Evolutionary conservation across 2,329 filamentous ascomycete genomes (phyloP).

Genomic region (Elsinoe batatas): DNA sequence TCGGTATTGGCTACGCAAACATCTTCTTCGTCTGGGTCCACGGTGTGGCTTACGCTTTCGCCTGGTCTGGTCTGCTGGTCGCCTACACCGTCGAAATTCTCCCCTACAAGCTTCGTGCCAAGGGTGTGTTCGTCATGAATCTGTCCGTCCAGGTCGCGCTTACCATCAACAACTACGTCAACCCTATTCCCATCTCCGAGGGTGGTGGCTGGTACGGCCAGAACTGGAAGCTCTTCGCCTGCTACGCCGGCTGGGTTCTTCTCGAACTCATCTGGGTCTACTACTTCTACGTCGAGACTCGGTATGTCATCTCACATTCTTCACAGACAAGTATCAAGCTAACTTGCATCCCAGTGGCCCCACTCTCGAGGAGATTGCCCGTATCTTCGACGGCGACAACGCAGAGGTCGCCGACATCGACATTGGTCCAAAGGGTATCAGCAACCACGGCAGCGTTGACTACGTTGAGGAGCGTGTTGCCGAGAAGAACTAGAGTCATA

Average conservation of each 20-base stretch:
- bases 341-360: conserved; percentile 27
- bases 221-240: conserved; percentile 25
- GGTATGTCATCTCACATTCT: conserved; percentile 8
- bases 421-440: background rate
- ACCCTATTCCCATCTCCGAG: conserved; percentile 23
- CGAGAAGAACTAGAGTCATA: background rate
- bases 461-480: background rate
- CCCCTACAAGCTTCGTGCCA: conserved; percentile 38
- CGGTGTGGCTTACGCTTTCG: conserved; percentile 31
- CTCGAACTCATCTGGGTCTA: conserved; percentile 26
- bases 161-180: conserved; percentile 33
- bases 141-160: conserved; percentile 37
- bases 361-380: conserved; percentile 37
- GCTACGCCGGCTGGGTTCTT: conserved; percentile 26
- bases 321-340: background rate
- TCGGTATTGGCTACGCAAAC: conserved; percentile 23
- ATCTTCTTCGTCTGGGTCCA: conserved; percentile 28
- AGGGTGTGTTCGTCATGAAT: conserved; percentile 36
- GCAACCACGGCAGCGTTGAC: background rate
- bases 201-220: conserved; percentile 14
- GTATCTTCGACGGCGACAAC: conserved; percentile 35
- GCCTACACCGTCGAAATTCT: conserved; percentile 39
- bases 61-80: conserved; percentile 35
- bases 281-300: conserved; percentile 33
- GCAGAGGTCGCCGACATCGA: conserved; percentile 26